Conservation (phyloP, 306 rosid species). For the Begonia loranthoides region DNA sequence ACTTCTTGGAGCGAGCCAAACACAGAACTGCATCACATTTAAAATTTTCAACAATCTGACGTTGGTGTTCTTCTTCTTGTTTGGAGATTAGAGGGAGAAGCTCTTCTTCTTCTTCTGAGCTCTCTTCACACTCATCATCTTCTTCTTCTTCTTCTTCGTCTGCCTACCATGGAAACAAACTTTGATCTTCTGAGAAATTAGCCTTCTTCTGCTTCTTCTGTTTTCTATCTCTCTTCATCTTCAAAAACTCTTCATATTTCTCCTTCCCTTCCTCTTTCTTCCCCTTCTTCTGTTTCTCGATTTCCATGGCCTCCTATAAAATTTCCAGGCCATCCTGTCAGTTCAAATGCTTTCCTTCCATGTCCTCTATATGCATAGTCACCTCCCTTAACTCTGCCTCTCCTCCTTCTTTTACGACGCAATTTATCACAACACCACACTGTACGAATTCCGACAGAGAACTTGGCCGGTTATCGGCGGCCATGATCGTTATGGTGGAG, state of each 20-base stretch:
- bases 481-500: conserved; percentile 13
- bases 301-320: conserved; percentile 36
- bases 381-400: conserved; percentile 48
- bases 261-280: conserved; percentile 22
- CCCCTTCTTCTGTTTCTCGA: conserved; percentile 26
- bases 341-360: conserved; percentile 52
- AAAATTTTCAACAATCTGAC: too few relatives aligned
- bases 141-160: too few relatives aligned
- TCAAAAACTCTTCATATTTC: conserved; percentile 22
- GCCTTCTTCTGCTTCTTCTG: conserved; percentile 27
- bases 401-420: conserved; percentile 40
- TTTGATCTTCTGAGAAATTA: too few relatives aligned
- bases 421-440: conserved; percentile 46
- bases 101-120: too few relatives aligned
- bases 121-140: too few relatives aligned
- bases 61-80: too few relatives aligned
- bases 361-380: conserved; percentile 47
- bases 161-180: too few relatives aligned
- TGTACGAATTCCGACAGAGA: conserved; percentile 16
- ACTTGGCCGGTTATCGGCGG: conserved; percentile 6
- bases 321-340: conserved; percentile 54
- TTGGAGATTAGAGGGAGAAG: too few relatives aligned
- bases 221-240: conserved; percentile 23
- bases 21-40: too few relatives aligned
- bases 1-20: too few relatives aligned